These are phyloP conservation scores for Sanguinoderma infundibulare DNA, from an alignment of 1,284 basidiomycete species.

Conservation along the genomic window DNA sequence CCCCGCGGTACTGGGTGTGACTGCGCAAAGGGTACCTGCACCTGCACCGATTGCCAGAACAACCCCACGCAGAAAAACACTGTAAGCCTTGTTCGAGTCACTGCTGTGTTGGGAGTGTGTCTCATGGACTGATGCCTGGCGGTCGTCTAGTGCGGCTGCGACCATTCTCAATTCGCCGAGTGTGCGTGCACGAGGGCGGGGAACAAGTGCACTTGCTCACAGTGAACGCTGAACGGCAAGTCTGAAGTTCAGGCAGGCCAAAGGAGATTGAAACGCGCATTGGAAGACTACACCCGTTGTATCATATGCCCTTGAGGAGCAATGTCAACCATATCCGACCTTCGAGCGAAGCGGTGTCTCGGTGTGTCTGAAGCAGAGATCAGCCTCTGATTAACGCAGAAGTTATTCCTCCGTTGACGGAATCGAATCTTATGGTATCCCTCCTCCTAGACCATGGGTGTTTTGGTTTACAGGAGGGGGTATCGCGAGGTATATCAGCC, in stretches of 20 bases:
- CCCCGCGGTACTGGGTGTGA: conserved; percentile 29
- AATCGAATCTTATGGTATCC: no score
- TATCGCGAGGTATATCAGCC: no score
- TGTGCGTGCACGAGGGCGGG: conserved; percentile 14
- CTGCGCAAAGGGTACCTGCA: conserved; percentile 33
- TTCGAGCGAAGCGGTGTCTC: no score
- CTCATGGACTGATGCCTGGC: no score
- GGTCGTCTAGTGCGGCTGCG: conserved; percentile 7
- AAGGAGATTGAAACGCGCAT: background rate
- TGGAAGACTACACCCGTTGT: background rate
- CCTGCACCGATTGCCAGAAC: conserved; percentile 34
- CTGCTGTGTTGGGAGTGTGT: background rate
- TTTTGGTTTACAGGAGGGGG: no score
- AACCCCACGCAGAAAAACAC: conserved; percentile 12
- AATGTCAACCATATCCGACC: background rate
- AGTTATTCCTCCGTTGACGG: no score
- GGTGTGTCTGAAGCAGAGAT: no score
- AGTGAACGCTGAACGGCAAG: background rate
- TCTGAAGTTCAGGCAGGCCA: background rate
- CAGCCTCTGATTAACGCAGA: no score
- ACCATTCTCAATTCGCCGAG: conserved; percentile 5
- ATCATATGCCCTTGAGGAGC: background rate
- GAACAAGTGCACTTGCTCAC: conserved; percentile 8
- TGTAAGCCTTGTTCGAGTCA: background rate
- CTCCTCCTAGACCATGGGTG: no score